Percentiles rank a stretch among this genome's conserved stretches.
phyloP scores from a whole-genome alignment of 2,329 filamentous ascomycete species.

The Paecilomyces fulvus region DNA sequence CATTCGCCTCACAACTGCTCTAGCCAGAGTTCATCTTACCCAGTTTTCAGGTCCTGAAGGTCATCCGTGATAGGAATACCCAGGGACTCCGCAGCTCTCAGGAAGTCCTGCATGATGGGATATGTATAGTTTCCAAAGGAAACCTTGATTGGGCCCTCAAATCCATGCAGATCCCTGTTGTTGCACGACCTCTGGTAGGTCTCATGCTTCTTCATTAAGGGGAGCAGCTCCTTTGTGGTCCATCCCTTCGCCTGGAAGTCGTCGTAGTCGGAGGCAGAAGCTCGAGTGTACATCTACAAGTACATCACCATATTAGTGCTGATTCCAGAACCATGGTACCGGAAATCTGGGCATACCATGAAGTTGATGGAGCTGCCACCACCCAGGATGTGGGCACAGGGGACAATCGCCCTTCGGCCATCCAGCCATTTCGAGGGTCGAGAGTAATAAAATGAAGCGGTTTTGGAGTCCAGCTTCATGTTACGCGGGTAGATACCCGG shows the following conservation, averaged over 20 bases:
- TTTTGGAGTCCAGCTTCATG: conserved; percentile 74
- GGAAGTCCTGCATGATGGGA: conserved; percentile 73
- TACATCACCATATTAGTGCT: conserved; percentile 4
- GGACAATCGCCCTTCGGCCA: conserved; percentile 65
- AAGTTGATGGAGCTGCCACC: conserved; percentile 71
- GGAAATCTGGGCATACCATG: conserved; percentile 43
- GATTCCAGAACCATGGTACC: background rate
- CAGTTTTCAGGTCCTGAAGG: conserved; percentile 56
- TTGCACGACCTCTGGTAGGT: conserved; percentile 62
- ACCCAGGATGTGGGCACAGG: conserved; percentile 63
- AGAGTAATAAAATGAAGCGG: conserved; percentile 73
- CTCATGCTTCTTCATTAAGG: conserved; percentile 73
- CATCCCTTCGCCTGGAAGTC: conserved; percentile 75
- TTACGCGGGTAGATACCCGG: conserved; percentile 70
- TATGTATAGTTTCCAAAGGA: conserved; percentile 76
- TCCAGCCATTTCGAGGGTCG: conserved; percentile 63
- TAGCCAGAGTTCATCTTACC: conserved; percentile 12
- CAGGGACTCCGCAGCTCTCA: conserved; percentile 63
- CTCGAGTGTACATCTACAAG: conserved; percentile 60
- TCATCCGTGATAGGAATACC: conserved; percentile 70
- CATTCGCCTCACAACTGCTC: background rate
- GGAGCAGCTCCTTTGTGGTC: conserved; percentile 65
- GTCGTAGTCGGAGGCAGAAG: conserved; percentile 65
- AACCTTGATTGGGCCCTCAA: conserved; percentile 72
- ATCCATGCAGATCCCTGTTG: conserved; percentile 60